Evolutionary conservation across 345 rosid species (phyloP).

Genomic region (Gossypium rotundifolium): DNA sequence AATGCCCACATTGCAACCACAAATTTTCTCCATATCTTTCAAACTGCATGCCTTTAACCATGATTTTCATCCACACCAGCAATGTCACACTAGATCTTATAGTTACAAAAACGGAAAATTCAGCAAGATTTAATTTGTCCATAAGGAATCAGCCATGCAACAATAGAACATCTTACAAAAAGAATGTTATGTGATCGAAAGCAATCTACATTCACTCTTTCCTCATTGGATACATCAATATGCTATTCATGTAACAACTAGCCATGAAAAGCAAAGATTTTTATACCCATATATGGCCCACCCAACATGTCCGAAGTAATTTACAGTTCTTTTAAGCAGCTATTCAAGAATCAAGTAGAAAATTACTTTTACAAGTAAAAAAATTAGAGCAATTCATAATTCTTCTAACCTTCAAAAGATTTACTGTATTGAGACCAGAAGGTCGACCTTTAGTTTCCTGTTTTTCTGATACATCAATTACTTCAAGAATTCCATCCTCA

Average conservation of each 20-base stretch:
- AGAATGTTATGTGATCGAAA: background rate
- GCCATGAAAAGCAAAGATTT: slow-evolving; percentile 2
- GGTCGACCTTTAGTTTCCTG: slow-evolving; percentile 87
- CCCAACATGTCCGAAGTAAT: slow-evolving; percentile 1
- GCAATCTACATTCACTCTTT: background rate
- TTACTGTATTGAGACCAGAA: slow-evolving; percentile 85
- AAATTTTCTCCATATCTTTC: background rate
- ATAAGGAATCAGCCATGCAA: background rate
- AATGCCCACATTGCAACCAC: background rate
- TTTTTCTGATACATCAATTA: slow-evolving; percentile 61
- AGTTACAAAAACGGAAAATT: background rate
- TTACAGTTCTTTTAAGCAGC: background rate
- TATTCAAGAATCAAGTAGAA: background rate
- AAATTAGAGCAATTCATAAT: slow-evolving; percentile 2
- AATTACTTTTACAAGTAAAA: background rate
- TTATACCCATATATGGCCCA: slow-evolving; percentile 1
- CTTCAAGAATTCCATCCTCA: slow-evolving; percentile 68
- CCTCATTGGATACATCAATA: background rate
- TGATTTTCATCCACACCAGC: background rate
- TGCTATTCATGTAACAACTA: background rate
- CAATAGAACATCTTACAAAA: background rate
- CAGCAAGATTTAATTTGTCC: background rate
- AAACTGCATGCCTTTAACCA: background rate
- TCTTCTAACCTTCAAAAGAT: slow-evolving; percentile 75
- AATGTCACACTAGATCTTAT: background rate